Evolutionary conservation across 2,329 filamentous ascomycete species (phyloP).

Genomic region (Cytospora piceicola): DNA sequence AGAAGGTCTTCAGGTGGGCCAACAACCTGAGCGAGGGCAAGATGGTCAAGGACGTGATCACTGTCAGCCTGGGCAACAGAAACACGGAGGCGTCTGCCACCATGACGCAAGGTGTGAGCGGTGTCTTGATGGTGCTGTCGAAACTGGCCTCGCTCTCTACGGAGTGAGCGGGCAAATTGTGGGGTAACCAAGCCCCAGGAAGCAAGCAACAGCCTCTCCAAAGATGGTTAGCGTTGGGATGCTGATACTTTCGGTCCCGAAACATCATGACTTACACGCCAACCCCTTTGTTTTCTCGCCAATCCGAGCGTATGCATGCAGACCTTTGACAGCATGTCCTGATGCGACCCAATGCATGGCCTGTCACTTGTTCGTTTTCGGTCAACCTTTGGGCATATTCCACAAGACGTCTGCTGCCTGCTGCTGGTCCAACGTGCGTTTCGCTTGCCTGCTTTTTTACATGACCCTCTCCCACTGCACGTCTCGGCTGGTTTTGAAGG

Average conservation of each 20-base stretch:
- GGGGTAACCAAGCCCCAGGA: not conserved
- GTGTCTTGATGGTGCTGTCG: conserved; percentile 53
- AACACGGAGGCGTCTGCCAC: conserved; percentile 89
- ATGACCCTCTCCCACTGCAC: not conserved
- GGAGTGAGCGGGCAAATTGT: not conserved
- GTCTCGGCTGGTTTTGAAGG: not conserved
- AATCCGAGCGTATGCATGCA: not conserved
- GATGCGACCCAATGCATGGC: not conserved
- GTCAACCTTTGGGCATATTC: not conserved
- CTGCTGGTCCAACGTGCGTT: not conserved
- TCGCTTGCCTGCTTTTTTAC: not conserved
- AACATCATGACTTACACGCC: not conserved
- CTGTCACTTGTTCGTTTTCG: not conserved
- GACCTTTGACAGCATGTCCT: not conserved
- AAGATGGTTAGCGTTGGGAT: not conserved
- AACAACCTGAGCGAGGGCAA: conserved; percentile 69
- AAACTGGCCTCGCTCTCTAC: conserved; percentile 30
- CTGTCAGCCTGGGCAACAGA: conserved; percentile 82
- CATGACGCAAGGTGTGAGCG: conserved; percentile 87
- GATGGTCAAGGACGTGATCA: conserved; percentile 71
- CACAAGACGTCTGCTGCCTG: not conserved
- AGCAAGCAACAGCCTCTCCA: not conserved
- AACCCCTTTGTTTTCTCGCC: not conserved
- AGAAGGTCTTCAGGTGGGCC: conserved; percentile 93
- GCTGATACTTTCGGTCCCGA: not conserved